Conservation (phyloP, 805 yeast genomes). For the Candida krabiensis region DNA sequence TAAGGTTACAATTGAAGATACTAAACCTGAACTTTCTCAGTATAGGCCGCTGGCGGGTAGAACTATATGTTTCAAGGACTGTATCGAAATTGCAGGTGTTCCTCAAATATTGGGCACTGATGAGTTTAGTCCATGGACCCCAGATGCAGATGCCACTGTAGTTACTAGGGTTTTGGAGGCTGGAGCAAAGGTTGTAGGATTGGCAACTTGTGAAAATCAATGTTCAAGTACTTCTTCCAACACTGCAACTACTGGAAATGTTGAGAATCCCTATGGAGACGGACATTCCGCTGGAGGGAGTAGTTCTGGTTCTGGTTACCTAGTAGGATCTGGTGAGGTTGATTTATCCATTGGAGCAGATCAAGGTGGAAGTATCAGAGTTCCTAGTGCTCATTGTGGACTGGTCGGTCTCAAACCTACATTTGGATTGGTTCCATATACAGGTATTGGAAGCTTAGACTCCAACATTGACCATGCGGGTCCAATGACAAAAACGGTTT, state of each 20-base stretch:
- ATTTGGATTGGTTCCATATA: constrained; percentile 42
- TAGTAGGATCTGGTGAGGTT: constrained; percentile 48
- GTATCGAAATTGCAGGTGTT: constrained; percentile 35
- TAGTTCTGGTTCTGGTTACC: constrained; percentile 45
- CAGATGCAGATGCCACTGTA: constrained; percentile 37
- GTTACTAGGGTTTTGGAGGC: constrained; percentile 35
- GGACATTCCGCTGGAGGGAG: constrained; percentile 43
- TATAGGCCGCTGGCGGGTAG: constrained; percentile 26
- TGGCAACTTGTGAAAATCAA: constrained; percentile 38
- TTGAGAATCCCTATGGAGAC: constrained; percentile 42
- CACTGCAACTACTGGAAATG: constrained; percentile 41
- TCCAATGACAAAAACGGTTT: constrained; percentile 38
- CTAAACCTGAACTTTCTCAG: constrained; percentile 33
- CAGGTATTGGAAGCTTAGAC: constrained; percentile 38
- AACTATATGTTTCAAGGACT: constrained; percentile 36
- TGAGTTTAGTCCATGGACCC: constrained; percentile 32
- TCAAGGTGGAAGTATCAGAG: constrained; percentile 50
- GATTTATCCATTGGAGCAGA: constrained; percentile 37
- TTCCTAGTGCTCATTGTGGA: constrained; percentile 41
- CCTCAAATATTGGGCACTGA: constrained; percentile 39
- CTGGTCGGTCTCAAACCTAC: constrained; percentile 47
- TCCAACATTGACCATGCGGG: constrained; percentile 39
- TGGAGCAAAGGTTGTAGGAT: constrained; percentile 36
- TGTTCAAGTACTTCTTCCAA: constrained; percentile 30
- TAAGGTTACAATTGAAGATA: constrained; percentile 27